Evolutionary conservation across 345 rosid genomes (phyloP), one percentile per base, ranked within the genome.

Genomic region (Aethionema arabicum): DNA sequence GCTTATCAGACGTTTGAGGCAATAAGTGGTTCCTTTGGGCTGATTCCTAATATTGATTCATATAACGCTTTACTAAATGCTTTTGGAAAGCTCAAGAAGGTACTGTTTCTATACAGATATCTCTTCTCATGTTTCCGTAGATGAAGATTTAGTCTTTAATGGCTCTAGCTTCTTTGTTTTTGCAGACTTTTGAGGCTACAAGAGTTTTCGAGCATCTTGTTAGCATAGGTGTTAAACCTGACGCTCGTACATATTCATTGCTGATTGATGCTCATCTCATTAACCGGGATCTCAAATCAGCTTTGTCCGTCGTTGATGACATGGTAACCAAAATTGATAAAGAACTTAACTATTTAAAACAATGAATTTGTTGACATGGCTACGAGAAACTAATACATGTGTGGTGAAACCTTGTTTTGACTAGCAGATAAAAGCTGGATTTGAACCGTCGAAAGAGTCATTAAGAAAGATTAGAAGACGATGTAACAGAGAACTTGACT

Each of bases 1-100:
- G 95, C 99, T 56, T 90, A 90, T 62, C 90, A 90, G 75, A 93
- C 97, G n/a, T 87, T 93, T 77, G 96, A 85, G 53, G 90, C 99
- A 43, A 82, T 93, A 43, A 53, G 85, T 70, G 68, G 80, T 62
- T 74, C 88, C 21, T 93, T 93, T 65, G 96, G 86, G 59, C 70
- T 93, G 80, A 79, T 77, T 33, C 88, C 92, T 49, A 77, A 93
- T 77, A 76, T 87, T 51, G 91, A 90, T 74, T 93, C 99, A 8
- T 93, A 76, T 67, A 93, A 93, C 67, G 83, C 91, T 48, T 74
- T 93, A 53, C 74, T 90, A 59, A 74, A 58, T 82, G 95, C 99
- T 11, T 93, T 87, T 69, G 97, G 96, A 60, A 93, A 81, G 77
- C 79, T 80, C 47, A 87, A 84, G 88, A 87, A 90, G 93, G 99